Percentiles rank a stretch among this genome's conserved stretches.
Evolutionary conservation across 164 flowering plant species (phyloP).

Genomic region (Aristolochia fimbriata): DNA sequence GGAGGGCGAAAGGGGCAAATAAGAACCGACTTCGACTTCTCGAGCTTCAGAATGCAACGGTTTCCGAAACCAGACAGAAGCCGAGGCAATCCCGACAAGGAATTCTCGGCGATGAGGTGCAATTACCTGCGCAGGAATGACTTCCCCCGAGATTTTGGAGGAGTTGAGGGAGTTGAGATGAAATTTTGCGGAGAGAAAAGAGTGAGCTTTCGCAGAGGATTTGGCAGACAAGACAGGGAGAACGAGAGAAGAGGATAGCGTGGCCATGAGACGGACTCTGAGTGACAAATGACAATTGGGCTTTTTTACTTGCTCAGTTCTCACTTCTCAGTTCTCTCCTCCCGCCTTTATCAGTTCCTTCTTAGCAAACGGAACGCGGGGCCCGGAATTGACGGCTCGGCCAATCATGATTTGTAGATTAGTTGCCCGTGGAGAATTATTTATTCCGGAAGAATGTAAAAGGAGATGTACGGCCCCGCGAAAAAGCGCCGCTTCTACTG

Average conservation of each 20-base stretch:
- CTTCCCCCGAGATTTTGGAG: constrained; percentile 1
- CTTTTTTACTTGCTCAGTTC: background rate
- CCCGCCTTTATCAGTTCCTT: constrained; percentile 1
- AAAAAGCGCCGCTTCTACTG: too few species aligned
- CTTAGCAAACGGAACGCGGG: too few species aligned
- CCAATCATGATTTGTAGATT: too few species aligned
- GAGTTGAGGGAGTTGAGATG: constrained; percentile 1
- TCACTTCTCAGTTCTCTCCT: too few species aligned
- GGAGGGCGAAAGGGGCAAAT: constrained; percentile 52
- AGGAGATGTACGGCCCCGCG: too few species aligned
- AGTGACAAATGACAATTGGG: too few species aligned
- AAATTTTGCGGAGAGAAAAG: constrained; percentile 6
- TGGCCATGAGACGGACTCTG: constrained; percentile 19
- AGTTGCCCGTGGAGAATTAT: too few species aligned
- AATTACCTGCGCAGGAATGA: background rate
- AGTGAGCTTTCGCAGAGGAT: background rate
- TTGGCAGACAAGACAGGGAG: constrained; percentile 7
- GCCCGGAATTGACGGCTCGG: too few species aligned
- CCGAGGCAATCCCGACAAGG: constrained; percentile 30
- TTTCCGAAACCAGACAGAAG: constrained; percentile 15
- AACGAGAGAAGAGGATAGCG: constrained; percentile 14
- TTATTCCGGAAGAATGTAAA: too few species aligned
- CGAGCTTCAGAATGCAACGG: constrained; percentile 30
- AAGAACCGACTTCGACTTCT: constrained; percentile 83
- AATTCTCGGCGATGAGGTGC: constrained; percentile 30